Evolutionary conservation across 164 flowering plant genomes (phyloP).

Genomic region (Vitis rotundifolia): DNA sequence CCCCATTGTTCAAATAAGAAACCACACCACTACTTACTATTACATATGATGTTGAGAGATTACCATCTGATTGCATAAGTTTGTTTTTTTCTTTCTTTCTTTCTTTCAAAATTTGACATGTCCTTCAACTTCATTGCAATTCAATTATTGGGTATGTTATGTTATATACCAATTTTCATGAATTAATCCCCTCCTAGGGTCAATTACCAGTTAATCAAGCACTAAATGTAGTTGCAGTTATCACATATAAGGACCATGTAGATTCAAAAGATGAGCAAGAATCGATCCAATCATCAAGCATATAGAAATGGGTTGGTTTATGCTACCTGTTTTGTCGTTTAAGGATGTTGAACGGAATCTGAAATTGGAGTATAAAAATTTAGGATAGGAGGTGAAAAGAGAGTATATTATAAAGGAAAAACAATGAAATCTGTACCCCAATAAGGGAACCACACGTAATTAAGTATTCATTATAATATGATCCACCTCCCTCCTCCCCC

Average conservation of each 20-base stretch:
- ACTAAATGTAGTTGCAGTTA: constrained; percentile 12
- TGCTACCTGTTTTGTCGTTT: constrained; percentile 45
- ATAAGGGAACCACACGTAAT: constrained; percentile 49
- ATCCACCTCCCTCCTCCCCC: constrained; percentile 40
- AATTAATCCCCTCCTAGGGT: no score
- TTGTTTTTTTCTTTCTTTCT: no score
- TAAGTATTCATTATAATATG: constrained; percentile 42
- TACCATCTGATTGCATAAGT: no score
- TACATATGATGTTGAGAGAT: no score
- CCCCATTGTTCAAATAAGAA: no score
- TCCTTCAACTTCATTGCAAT: no score
- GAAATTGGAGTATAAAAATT: constrained; percentile 29
- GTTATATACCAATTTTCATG: no score
- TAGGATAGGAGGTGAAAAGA: constrained; percentile 24
- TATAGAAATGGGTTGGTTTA: constrained; percentile 35
- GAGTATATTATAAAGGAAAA: constrained; percentile 22
- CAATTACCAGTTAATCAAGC: background rate
- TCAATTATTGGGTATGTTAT: no score
- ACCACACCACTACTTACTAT: no score
- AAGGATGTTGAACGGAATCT: constrained; percentile 45
- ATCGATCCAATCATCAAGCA: constrained; percentile 26
- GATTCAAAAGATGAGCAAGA: background rate
- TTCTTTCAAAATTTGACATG: no score
- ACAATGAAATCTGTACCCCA: constrained; percentile 63
- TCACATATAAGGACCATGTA: constrained; percentile 2